Percentiles rank a stretch among this genome's conserved stretches.
Conservation (phyloP, 495 filamentous ascomycete species). For the Friedmanniomyces simplex region DNA sequence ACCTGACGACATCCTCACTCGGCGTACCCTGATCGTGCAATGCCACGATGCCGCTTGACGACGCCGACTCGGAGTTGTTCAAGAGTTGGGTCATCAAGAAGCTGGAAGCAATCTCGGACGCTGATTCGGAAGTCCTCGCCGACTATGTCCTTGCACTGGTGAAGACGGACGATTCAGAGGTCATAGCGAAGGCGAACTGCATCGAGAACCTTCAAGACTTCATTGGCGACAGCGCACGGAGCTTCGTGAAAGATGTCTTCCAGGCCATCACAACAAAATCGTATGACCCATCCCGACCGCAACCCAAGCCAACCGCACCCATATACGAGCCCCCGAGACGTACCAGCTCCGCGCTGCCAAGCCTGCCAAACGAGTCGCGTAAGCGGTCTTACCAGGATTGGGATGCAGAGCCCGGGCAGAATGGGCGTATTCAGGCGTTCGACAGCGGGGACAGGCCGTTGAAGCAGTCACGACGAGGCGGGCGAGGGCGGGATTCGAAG, state of each 20-base stretch:
- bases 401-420: constrained; percentile 25
- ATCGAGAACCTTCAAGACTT: constrained; percentile 80
- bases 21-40: background rate
- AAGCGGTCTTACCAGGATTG: constrained; percentile 36
- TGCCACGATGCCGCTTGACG: constrained; percentile 56
- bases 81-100: constrained; percentile 87
- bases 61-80: constrained; percentile 60
- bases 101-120: constrained; percentile 87
- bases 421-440: background rate
- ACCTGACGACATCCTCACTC: too few species aligned
- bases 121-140: constrained; percentile 87
- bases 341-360: constrained; percentile 24
- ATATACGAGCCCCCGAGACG: constrained; percentile 33
- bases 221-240: constrained; percentile 61
- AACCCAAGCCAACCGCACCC: constrained; percentile 30
- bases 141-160: constrained; percentile 93
- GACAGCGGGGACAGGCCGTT: constrained; percentile 41
- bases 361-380: constrained; percentile 19
- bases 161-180: constrained; percentile 64
- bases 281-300: constrained; percentile 23
- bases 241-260: constrained; percentile 84
- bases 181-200: constrained; percentile 61
- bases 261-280: constrained; percentile 39
- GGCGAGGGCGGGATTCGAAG: background rate
- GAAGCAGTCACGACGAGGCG: constrained; percentile 45